Evolutionary conservation across 176 grass and related monocot species (phyloP), one percentile per base, ranked within the genome.

Genomic region (Oryza longistaminata): DNA sequence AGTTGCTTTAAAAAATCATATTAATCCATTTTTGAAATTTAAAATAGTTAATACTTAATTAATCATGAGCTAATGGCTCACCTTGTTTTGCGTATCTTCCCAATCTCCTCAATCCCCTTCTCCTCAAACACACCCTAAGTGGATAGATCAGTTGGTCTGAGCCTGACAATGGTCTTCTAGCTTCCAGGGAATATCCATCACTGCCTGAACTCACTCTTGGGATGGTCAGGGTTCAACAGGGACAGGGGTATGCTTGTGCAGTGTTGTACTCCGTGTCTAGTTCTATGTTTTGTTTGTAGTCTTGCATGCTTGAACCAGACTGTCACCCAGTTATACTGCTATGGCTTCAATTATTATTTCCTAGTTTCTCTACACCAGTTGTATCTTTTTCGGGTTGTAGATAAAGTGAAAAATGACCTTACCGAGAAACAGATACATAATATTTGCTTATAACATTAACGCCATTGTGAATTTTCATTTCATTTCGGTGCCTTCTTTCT

Each of bases 391-490:
- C 12, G 27, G 25, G 10, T 44, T 75, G 66, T 55, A 74, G 12
- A 14, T 27, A 68, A 40, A 40, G 39, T 11, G 24, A 42, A 11
- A 60, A 55, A 75, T 46, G 62, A 7, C 33, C 70, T 37, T 53
- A 66, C 44, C 25, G 13, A 70, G 17, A 22, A 61, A 68, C 17
- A 74, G 6, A 80, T 74, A 69, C 27, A 46, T 76, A 22, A 24
- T 86, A 2, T 6, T 79, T 70, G 34, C 52, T 78, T 70, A 82
- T 8, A 40, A 40, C 39, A 8, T 1, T 71, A 70, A 42, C 33
- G 16, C 22, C 31, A 73, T 43, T 15, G 43, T 29, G 7, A n/a
- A 40, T 66, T 83, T 79, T 65, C 42, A 48, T 80, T 49, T 79
- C 39, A 67, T 37, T 37, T 37, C 3, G 0, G 35, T 9, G 31